Conservation (phyloP, 2,329 filamentous ascomycete species). For the Sclerotinia sclerotiorum region DNA sequence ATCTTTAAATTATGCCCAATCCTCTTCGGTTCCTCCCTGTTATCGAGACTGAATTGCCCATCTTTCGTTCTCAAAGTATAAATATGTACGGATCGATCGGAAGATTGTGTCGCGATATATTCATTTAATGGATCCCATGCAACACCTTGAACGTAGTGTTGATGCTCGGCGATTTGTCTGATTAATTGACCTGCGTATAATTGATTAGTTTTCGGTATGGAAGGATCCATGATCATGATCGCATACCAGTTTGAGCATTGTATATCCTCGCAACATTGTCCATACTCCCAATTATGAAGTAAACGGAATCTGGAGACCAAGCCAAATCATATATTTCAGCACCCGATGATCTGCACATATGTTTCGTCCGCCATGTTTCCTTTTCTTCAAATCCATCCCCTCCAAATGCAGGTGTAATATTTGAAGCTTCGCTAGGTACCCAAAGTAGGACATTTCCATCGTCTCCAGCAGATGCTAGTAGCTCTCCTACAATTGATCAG, state of each 20-base stretch:
- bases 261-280: constrained; percentile 98
- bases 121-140: constrained; percentile 98
- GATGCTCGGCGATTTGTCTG: constrained; percentile 94
- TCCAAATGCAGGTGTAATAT: constrained; percentile 68
- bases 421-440: constrained; percentile 75
- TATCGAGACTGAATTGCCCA: constrained; percentile 80
- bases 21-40: constrained; percentile 66
- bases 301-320: constrained; percentile 95
- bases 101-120: constrained; percentile 97
- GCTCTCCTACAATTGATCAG: constrained; percentile 63
- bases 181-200: constrained; percentile 59
- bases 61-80: constrained; percentile 97
- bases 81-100: constrained; percentile 95
- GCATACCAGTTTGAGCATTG: constrained; percentile 81
- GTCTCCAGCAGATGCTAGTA: constrained; percentile 91
- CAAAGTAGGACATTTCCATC: constrained; percentile 96
- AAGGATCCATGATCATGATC: constrained; percentile 2
- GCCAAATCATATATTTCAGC: constrained; percentile 98
- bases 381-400: constrained; percentile 89
- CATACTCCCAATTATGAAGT: constrained; percentile 99
- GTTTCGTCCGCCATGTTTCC: constrained; percentile 93
- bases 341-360: constrained; percentile 94
- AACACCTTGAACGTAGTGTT: constrained; percentile 97
- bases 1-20: constrained; percentile 77
- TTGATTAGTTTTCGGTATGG: constrained; percentile 20